Evolutionary conservation across 2,329 filamentous ascomycete species (phyloP), one percentile per base, ranked within the genome.

Genomic region (Fonsecaea monophora): DNA sequence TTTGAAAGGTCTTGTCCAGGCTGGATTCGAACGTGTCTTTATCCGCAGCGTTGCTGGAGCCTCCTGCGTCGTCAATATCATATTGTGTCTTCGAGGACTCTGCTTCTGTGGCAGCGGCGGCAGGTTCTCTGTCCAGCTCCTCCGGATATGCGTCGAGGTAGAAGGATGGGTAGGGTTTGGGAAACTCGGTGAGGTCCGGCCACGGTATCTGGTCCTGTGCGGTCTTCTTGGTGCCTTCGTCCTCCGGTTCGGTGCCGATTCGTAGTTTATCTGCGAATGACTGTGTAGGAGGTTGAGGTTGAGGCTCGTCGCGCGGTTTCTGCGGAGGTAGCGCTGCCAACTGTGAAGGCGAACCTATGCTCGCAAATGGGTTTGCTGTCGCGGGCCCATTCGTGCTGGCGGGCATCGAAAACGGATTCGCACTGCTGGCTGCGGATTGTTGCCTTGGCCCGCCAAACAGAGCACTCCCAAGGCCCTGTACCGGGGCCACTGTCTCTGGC

Each of bases 81-180:
- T 72, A 70, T 25, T 71, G 60, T 73, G 63, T 77, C 74, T 59
- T 79, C 80, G 77, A 67, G 75, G 57, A 82, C 66, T 65, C 64
- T 60, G 70, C 79, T 35, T 79, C 78, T 0, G 85, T 84, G 2
- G 73, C 79, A 10, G 59, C 18, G 21, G 60, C 34, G 9, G 34
- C n/a, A 4, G 54, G 38, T 38, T 66, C 68, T 9, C 79, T 79
- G 71, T 88, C 92, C 32, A 98, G 86, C 3, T 90, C 91, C 78
- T 99, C 95, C 79, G 92, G 96, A 75, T 97, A 94, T 60, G 94
- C 94, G 73, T 98, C 95, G 53, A 94, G 87, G 81, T 92, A 92
- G 75, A 90, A 91, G 35, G 86, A 81, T 0, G 92, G 90, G 78
- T 94, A 98, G 0, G 92, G 83, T 1, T 82, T 68, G 0, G 92